phyloP scores from a whole-genome alignment of 495 filamentous ascomycete genomes.

The Margaritispora aquatica region DNA sequence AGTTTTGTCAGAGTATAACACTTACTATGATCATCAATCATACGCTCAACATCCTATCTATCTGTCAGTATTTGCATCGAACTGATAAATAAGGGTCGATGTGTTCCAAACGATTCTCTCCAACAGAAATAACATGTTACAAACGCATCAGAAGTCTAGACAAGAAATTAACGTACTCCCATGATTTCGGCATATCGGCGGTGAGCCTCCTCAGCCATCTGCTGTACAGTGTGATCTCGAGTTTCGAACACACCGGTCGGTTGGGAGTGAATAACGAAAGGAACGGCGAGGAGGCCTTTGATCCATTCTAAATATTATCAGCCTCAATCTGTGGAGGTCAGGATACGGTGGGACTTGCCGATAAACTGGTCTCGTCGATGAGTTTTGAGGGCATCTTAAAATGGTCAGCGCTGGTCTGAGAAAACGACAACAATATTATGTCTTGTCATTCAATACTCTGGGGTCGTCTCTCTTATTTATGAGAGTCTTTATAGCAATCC shows the following conservation, averaged over 20 bases:
- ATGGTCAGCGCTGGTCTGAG: conserved; percentile 13
- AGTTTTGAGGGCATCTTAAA: conserved; percentile 77
- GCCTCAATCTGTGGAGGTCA: background rate
- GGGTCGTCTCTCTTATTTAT: background rate
- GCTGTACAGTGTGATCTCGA: conserved; percentile 49
- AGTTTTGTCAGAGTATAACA: too few relatives aligned
- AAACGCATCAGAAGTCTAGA: too few relatives aligned
- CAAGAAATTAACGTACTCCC: too few relatives aligned
- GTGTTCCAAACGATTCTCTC: too few relatives aligned
- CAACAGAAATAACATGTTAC: too few relatives aligned
- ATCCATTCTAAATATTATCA: conserved; percentile 44
- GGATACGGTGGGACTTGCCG: conserved; percentile 36
- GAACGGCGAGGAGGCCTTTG: conserved; percentile 86
- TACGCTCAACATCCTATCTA: conserved; percentile 83
- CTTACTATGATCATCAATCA: conserved; percentile 90
- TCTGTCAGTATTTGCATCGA: too few relatives aligned
- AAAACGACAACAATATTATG: background rate
- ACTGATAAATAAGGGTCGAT: too few relatives aligned
- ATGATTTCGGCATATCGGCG: conserved; percentile 92
- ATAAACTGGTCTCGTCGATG: conserved; percentile 82
- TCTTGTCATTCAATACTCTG: background rate
- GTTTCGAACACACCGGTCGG: conserved; percentile 75
- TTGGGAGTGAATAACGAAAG: conserved; percentile 94
- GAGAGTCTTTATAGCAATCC: background rate
- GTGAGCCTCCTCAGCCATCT: conserved; percentile 62